Evolutionary conservation across 331 rosid genomes (phyloP).

Genomic region (Malus hybrid): DNA sequence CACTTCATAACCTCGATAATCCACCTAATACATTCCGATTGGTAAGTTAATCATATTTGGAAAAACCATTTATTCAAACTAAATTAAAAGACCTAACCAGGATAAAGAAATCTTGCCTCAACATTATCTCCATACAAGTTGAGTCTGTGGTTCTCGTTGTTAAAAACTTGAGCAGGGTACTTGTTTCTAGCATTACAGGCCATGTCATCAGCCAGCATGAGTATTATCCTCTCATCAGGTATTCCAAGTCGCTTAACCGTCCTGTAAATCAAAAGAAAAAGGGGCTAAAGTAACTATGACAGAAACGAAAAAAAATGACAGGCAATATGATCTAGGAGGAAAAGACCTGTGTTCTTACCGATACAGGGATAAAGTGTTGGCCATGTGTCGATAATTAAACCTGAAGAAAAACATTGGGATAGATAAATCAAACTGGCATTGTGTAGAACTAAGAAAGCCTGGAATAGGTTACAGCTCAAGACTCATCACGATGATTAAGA

Average conservation of each 20-base stretch:
- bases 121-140: constrained; percentile 95
- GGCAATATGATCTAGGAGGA: not conserved
- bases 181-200: constrained; percentile 95
- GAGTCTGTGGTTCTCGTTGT: constrained; percentile 88
- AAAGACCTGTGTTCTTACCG: constrained; percentile 32
- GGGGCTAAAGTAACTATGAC: not conserved
- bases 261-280: constrained; percentile 42
- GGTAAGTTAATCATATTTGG: constrained; percentile 13
- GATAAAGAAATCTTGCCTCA: constrained; percentile 50
- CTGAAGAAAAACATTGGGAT: constrained; percentile 35
- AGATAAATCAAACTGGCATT: not conserved
- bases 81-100: not conserved
- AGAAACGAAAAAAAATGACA: not conserved
- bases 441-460: not conserved
- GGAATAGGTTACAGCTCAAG: not conserved
- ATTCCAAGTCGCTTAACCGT: constrained; percentile 93
- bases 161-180: constrained; percentile 93
- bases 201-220: constrained; percentile 98
- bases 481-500: not conserved
- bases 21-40: constrained; percentile 55
- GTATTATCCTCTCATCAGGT: constrained; percentile 97
- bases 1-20: constrained; percentile 97
- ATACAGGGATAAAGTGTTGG: constrained; percentile 84
- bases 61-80: too few species aligned
- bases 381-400: constrained; percentile 98